phyloP scores from a whole-genome alignment of 176 grass and related monocot genomes.

The Sorghum bicolor region DNA sequence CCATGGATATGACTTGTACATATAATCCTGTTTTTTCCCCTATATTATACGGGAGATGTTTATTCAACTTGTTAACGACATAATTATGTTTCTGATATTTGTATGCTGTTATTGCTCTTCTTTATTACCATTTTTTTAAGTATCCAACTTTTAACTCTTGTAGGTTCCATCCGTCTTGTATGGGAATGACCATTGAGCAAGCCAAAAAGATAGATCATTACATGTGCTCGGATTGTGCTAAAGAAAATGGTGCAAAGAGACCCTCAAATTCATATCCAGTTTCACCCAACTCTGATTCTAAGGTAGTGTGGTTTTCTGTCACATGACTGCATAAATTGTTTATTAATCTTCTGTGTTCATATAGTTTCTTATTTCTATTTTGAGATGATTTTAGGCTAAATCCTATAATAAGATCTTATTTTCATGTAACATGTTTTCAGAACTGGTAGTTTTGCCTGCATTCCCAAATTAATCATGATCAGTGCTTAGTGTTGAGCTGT shows the following conservation, averaged over 20 bases:
- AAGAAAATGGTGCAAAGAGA: constrained; percentile 75
- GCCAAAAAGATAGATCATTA: constrained; percentile 83
- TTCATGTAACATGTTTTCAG: not conserved
- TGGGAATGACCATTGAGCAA: constrained; percentile 89
- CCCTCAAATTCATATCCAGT: constrained; percentile 47
- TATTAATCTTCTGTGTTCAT: constrained; percentile 14
- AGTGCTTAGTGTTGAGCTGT: not conserved
- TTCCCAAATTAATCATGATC: constrained; percentile 1
- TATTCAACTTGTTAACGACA: not conserved
- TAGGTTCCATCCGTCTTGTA: constrained; percentile 96
- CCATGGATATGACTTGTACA: constrained; percentile 7
- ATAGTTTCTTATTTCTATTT: constrained; percentile 6
- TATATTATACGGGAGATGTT: not conserved
- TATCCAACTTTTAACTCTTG: constrained; percentile 15
- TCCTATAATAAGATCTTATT: not conserved
- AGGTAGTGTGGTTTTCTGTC: constrained; percentile 36
- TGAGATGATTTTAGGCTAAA: not conserved
- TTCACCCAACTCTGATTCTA: constrained; percentile 55
- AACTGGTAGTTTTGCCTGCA: constrained; percentile 21
- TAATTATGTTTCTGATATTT: constrained; percentile 22
- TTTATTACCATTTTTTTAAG: constrained; percentile 18
- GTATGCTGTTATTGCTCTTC: not conserved
- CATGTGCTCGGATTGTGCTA: constrained; percentile 64
- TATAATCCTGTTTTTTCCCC: not conserved
- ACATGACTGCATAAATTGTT: not conserved